A percentile compares a stretch with the other conserved stretches of the same genome.
Evolutionary conservation across 2,329 filamentous ascomycete genomes (phyloP).

Genomic region (Paecilomyces niveus): DNA sequence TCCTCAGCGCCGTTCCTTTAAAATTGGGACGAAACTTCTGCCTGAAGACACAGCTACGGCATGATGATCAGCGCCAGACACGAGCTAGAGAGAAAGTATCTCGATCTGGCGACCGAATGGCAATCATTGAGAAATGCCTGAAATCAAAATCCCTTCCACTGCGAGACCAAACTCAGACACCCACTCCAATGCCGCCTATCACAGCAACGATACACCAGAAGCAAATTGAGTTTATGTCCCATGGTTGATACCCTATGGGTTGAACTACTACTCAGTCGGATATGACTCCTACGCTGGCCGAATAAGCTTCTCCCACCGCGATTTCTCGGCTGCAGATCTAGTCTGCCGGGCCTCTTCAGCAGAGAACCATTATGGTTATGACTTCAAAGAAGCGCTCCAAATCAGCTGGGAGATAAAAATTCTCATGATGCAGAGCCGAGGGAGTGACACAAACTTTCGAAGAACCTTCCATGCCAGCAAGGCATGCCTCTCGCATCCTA

Average conservation of each 20-base stretch:
- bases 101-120: background rate
- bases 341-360: background rate
- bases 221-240: background rate
- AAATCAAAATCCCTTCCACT: background rate
- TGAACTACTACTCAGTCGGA: background rate
- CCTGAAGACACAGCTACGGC: background rate
- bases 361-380: background rate
- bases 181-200: background rate
- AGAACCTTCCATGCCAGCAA: background rate
- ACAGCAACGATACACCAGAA: background rate
- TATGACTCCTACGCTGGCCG: background rate
- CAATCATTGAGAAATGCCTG: background rate
- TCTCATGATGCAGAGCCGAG: background rate
- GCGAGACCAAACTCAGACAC: background rate
- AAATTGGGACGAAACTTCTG: background rate
- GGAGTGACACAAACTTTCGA: background rate
- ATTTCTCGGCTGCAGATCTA: background rate
- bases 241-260: background rate
- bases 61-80: background rate
- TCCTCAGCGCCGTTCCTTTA: background rate
- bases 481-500: background rate
- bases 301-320: background rate
- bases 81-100: background rate
- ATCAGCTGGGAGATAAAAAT: background rate
- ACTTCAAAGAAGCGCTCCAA: background rate